Evolutionary conservation across 2,329 filamentous ascomycete genomes (phyloP).

Genomic region (Aureobasidium musti): DNA sequence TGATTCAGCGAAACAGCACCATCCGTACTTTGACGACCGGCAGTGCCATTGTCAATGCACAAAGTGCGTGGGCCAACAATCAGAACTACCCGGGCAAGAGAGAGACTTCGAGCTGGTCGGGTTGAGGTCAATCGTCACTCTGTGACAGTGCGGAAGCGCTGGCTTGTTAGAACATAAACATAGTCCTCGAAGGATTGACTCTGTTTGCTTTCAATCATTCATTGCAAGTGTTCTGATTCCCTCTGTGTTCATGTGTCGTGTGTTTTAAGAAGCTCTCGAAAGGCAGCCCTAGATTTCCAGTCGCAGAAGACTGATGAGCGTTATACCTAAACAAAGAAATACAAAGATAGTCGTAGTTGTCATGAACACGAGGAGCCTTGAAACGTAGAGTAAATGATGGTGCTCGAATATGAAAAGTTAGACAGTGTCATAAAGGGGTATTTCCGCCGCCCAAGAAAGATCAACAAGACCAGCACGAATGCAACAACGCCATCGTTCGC

Average conservation of each 20-base stretch:
- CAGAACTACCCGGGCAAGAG: conserved; percentile 29
- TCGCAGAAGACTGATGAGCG: too few relatives aligned
- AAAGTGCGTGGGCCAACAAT: conserved; percentile 29
- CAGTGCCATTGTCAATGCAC: conserved; percentile 35
- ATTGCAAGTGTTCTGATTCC: too few relatives aligned
- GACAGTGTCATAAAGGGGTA: background rate
- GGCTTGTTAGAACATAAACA: background rate
- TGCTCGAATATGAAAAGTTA: background rate
- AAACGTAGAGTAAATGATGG: too few relatives aligned
- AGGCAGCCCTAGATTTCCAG: too few relatives aligned
- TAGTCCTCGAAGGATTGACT: background rate
- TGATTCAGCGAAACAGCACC: conserved; percentile 38
- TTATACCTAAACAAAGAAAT: too few relatives aligned
- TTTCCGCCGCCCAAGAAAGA: conserved; percentile 1
- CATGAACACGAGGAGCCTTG: too few relatives aligned
- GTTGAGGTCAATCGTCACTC: background rate
- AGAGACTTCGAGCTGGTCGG: background rate
- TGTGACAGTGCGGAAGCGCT: conserved; percentile 42
- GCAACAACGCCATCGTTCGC: background rate
- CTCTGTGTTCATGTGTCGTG: too few relatives aligned
- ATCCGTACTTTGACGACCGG: conserved; percentile 44
- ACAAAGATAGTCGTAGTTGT: too few relatives aligned
- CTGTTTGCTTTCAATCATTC: too few relatives aligned
- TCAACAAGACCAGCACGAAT: background rate
- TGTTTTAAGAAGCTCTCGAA: too few relatives aligned